Conservation (phyloP, 495 filamentous ascomycete genomes). For the Aspergillus incahuasiensis region DNA sequence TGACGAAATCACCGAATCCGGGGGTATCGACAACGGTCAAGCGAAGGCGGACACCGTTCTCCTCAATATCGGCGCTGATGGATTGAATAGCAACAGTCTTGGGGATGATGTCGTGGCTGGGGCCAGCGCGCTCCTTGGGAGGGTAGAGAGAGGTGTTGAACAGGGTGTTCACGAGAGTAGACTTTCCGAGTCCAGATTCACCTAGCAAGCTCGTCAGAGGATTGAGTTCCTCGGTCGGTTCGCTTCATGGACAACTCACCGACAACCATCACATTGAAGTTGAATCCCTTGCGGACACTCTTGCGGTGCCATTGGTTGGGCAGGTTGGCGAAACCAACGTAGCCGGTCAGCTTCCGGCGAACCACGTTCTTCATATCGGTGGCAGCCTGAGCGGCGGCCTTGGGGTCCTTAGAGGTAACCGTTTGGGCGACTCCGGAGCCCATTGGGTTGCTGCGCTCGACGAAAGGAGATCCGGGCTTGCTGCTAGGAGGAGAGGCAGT, state of each 20-base stretch:
- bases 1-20: conserved; percentile 98
- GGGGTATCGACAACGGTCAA: conserved; percentile 97
- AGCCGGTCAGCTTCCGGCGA: conserved; percentile 94
- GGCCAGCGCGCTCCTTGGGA: conserved; percentile 94
- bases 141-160: conserved; percentile 99
- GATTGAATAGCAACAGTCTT: conserved; percentile 99
- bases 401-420: conserved; percentile 77
- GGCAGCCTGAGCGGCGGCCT: conserved; percentile 69
- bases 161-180: conserved; percentile 96
- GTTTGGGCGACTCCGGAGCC: conserved; percentile 58
- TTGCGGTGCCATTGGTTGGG: conserved; percentile 99
- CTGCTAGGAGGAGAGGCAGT: conserved; percentile 39
- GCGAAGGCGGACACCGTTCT: conserved; percentile 96
- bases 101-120: conserved; percentile 94
- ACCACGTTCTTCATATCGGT: conserved; percentile 96
- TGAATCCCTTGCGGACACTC: conserved; percentile 99
- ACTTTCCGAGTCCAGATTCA: conserved; percentile 99
- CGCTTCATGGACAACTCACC: conserved; percentile 52
- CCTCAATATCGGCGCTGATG: conserved; percentile 97
- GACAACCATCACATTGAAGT: conserved; percentile 99
- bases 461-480: conserved; percentile 54
- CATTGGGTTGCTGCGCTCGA: conserved; percentile 60
- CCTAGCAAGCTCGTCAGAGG: conserved; percentile 46
- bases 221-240: conserved; percentile 20
- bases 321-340: conserved; percentile 97